Conservation (phyloP, 768 basidiomycete genomes). For the Mycena vitilis region DNA sequence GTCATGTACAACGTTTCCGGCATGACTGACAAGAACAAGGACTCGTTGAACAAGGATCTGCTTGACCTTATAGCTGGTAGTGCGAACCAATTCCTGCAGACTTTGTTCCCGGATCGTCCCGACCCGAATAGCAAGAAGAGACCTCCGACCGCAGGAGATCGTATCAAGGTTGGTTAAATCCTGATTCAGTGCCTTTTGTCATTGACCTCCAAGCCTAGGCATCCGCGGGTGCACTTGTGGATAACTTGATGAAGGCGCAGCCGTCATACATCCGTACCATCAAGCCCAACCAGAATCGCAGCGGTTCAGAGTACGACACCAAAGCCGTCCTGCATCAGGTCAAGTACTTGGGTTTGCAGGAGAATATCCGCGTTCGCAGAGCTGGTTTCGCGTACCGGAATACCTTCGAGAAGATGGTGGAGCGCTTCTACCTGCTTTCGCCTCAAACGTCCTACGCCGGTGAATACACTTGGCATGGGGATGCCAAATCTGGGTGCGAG, state of each 20-base stretch:
- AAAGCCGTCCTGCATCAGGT: slow-evolving; percentile 99
- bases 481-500: slow-evolving; percentile 90
- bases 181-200: background rate
- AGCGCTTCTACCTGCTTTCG: slow-evolving; percentile 96
- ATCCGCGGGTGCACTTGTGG: slow-evolving; percentile 96
- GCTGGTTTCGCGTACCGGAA: slow-evolving; percentile 99
- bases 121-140: slow-evolving; percentile 98
- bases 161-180: slow-evolving; percentile 80
- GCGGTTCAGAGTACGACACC: slow-evolving; percentile 88
- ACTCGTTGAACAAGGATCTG: slow-evolving; percentile 93
- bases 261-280: slow-evolving; percentile 99
- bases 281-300: slow-evolving; percentile 98
- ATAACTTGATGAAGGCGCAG: slow-evolving; percentile 96
- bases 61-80: slow-evolving; percentile 88
- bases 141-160: slow-evolving; percentile 97
- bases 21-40: slow-evolving; percentile 99
- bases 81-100: slow-evolving; percentile 87
- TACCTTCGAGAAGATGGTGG: slow-evolving; percentile 99
- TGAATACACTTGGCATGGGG: slow-evolving; percentile 97
- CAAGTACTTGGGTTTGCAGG: slow-evolving; percentile 98
- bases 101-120: slow-evolving; percentile 91
- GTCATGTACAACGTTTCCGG: slow-evolving; percentile 98
- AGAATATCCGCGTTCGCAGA: slow-evolving; percentile 96
- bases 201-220: slow-evolving; percentile 52
- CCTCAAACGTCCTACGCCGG: slow-evolving; percentile 97